These are phyloP conservation scores for Ambrosia trifida DNA, from an alignment of 129 eudicot genomes.

Conservation along the genomic window DNA sequence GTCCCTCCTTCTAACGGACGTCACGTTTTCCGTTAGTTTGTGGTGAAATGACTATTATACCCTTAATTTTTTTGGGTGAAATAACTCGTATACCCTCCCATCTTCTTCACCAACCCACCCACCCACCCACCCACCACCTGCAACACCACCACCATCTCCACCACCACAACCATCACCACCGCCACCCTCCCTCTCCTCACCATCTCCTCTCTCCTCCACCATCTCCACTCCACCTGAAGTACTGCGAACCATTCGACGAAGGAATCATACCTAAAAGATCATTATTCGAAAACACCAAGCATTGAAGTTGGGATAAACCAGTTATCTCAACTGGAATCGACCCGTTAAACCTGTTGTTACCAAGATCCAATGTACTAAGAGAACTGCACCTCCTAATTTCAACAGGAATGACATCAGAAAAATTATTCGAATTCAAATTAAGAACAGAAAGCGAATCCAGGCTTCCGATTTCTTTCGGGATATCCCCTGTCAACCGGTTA, in stretches of 20 bases:
- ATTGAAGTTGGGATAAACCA: constrained; percentile 56
- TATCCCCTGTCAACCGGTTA: constrained; percentile 46
- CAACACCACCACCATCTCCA: no score
- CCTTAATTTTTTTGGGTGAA: no score
- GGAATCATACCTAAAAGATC: constrained; percentile 69
- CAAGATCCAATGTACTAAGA: constrained; percentile 72
- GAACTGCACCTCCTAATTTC: constrained; percentile 52
- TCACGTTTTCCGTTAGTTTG: no score
- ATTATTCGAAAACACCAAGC: constrained; percentile 64
- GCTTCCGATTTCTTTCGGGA: constrained; percentile 58
- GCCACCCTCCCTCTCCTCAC: no score
- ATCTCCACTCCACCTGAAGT: no score
- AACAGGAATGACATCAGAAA: constrained; percentile 50
- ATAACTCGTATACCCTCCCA: no score
- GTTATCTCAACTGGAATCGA: constrained; percentile 55
- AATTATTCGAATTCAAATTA: constrained; percentile 53
- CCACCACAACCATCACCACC: no score
- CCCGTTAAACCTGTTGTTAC: constrained; percentile 53
- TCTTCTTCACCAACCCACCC: no score
- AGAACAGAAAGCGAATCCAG: constrained; percentile 58
- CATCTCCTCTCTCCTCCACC: no score
- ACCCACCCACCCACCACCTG: no score
- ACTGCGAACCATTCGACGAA: constrained; percentile 35
- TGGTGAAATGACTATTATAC: no score
- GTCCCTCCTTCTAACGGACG: no score